Conservation (phyloP, 75 land plant species). For the Adiantum capillusveneris region DNA sequence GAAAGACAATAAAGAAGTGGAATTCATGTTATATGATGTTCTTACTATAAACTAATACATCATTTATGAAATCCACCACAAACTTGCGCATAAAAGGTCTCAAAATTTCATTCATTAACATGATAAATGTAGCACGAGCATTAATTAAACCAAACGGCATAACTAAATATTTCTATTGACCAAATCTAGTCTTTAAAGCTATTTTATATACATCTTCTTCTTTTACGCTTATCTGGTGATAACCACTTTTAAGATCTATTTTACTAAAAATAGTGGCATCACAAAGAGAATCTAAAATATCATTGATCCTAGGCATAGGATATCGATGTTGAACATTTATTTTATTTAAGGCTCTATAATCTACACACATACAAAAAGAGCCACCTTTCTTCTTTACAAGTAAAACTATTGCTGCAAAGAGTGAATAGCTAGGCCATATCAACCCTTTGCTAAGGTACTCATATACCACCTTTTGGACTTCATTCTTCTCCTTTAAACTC, state of each 20-base stretch:
- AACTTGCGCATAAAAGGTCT: background rate
- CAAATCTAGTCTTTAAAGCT: background rate
- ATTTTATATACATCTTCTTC: background rate
- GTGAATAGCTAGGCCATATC: constrained; percentile 1
- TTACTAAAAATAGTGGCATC: too few species aligned
- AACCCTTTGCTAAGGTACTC: background rate
- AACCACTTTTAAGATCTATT: background rate
- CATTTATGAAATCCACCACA: background rate
- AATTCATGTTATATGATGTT: background rate
- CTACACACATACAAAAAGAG: too few species aligned
- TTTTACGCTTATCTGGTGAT: background rate
- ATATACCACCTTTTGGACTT: background rate
- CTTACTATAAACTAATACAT: background rate
- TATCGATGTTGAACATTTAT: constrained; percentile 1
- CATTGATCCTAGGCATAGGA: constrained; percentile 3
- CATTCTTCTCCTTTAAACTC: background rate
- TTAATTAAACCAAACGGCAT: background rate
- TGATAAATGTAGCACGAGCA: background rate
- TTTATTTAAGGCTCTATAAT: constrained; percentile 2
- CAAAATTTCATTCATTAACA: background rate
- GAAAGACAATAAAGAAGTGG: background rate
- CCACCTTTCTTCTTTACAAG: constrained; percentile 5
- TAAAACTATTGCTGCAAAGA: background rate
- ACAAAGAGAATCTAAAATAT: background rate
- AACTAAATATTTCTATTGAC: too few species aligned